A percentile compares a stretch with the other conserved stretches of the same genome.
Conservation (phyloP, 129 eudicot species). For the Glebionis coronaria region DNA sequence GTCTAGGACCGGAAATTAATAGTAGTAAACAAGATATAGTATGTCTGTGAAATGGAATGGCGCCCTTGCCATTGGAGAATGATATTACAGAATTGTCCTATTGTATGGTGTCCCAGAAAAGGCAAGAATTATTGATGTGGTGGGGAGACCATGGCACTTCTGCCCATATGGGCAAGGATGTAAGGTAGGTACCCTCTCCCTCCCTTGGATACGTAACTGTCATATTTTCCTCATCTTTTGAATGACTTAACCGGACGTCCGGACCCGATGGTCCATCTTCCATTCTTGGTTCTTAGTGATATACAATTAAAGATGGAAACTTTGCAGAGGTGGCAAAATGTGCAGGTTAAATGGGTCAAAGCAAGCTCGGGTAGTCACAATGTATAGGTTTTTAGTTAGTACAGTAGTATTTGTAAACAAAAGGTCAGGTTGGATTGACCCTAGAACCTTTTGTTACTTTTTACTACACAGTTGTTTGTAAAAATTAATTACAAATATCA, state of each 20-base stretch:
- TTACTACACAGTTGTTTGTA: neutral
- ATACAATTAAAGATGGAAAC: neutral
- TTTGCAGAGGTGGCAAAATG: neutral
- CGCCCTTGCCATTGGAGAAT: slow-evolving; percentile 32
- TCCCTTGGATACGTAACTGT: slow-evolving; percentile 37
- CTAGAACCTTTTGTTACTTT: neutral
- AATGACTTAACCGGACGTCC: neutral
- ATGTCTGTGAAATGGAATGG: slow-evolving; percentile 17
- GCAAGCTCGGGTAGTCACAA: neutral
- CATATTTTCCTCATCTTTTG: slow-evolving; percentile 33
- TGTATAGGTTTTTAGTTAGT: neutral
- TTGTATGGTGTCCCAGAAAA: slow-evolving; percentile 26
- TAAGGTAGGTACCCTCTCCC: slow-evolving; percentile 24
- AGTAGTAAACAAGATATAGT: slow-evolving; percentile 16
- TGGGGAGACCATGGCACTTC: slow-evolving; percentile 45
- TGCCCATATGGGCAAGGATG: slow-evolving; percentile 42
- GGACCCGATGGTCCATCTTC: slow-evolving; percentile 13
- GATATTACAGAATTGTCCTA: slow-evolving; percentile 34
- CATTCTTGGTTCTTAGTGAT: neutral
- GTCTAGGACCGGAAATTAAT: slow-evolving; percentile 31
- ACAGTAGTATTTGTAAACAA: neutral
- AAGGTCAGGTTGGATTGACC: neutral
- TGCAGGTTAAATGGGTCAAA: neutral
- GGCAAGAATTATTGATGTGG: slow-evolving; percentile 38
- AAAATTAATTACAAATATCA: neutral